Evolutionary conservation across 202 grass and related monocot species (phyloP).

Genomic region (Sporobolus alterniflorus): DNA sequence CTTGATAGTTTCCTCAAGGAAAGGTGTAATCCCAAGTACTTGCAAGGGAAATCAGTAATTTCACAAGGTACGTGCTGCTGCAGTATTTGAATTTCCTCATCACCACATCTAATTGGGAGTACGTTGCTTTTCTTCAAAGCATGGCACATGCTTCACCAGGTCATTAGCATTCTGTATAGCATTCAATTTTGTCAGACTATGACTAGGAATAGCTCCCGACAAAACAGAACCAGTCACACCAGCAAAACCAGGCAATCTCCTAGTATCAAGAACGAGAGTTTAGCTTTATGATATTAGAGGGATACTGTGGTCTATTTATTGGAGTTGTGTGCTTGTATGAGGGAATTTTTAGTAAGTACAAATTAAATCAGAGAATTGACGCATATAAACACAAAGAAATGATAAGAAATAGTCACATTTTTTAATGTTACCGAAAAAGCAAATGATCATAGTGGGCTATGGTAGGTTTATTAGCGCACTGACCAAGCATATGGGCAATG

Average conservation of each 20-base stretch:
- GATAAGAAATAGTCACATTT: not conserved
- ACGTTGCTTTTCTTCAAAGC: too few species aligned
- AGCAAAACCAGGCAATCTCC: not conserved
- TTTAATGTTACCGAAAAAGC: not conserved
- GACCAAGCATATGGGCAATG: not conserved
- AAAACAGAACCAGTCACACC: not conserved
- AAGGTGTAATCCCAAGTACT: too few species aligned
- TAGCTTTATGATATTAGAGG: not conserved
- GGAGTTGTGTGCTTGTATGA: not conserved
- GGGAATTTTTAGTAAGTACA: not conserved
- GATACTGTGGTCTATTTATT: not conserved
- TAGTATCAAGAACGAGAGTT: not conserved
- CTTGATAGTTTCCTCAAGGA: too few species aligned
- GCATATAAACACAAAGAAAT: not conserved
- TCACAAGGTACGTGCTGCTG: too few species aligned
- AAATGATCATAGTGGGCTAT: constrained; percentile 3
- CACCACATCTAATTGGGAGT: too few species aligned
- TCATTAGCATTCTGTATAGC: too few species aligned
- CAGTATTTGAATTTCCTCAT: too few species aligned
- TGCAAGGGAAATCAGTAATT: too few species aligned
- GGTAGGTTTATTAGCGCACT: not conserved
- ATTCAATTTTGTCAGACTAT: too few species aligned
- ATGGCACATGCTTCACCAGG: too few species aligned
- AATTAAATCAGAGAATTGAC: not conserved
- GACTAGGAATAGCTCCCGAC: not conserved